Conservation (phyloP, 202 grass and related monocot genomes). For the Dendrocalamus latiflorus region DNA sequence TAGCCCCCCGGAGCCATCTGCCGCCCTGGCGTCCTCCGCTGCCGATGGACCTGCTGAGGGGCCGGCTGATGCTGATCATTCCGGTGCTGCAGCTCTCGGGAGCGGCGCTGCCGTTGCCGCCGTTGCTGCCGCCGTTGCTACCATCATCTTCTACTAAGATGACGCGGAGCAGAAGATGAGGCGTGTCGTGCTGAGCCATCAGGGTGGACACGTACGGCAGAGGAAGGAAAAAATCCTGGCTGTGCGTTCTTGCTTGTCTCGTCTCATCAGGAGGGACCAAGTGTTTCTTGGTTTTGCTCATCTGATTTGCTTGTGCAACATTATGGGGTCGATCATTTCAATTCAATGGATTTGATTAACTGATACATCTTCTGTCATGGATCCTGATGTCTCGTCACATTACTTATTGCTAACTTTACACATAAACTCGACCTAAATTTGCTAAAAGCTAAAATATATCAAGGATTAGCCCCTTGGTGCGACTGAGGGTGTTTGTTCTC, state of each 20-base stretch:
- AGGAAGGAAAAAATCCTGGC: background rate
- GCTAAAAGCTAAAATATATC: background rate
- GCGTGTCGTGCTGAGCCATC: background rate
- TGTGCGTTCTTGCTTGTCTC: background rate
- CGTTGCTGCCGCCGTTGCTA: background rate
- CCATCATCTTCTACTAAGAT: slow-evolving; percentile 37
- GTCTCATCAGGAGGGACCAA: background rate
- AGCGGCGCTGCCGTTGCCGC: background rate
- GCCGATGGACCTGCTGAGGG: slow-evolving; percentile 17
- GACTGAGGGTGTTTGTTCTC: no score
- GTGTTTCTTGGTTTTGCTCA: slow-evolving; percentile 29
- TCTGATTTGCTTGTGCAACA: slow-evolving; percentile 16
- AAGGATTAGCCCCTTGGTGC: no score
- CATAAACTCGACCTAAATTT: background rate
- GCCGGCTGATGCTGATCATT: slow-evolving; percentile 23
- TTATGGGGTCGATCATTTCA: slow-evolving; percentile 28
- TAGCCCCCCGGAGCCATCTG: background rate
- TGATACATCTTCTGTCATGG: background rate
- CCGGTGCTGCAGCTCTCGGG: background rate
- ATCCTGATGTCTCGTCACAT: background rate
- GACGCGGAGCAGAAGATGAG: background rate
- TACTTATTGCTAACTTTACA: background rate
- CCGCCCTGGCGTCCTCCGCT: background rate
- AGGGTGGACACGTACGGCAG: background rate
- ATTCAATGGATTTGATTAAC: slow-evolving; percentile 16